Base-by-base conservation (phyloP, 2,329 filamentous ascomycete genomes). In the Arthrobotrys entomopaga region DNA sequence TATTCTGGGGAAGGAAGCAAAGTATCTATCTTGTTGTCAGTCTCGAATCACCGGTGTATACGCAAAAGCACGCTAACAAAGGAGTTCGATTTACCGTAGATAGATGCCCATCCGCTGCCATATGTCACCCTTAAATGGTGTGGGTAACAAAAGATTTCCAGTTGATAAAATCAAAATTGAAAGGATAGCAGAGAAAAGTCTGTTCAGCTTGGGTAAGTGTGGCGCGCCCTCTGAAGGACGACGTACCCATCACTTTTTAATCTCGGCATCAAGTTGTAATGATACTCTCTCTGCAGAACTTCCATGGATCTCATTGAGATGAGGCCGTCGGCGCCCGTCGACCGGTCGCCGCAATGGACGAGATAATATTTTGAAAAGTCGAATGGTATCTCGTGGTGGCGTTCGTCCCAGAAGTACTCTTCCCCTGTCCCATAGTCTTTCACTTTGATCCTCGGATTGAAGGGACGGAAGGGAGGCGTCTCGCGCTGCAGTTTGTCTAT, bases 371-470 rank as follows among this genome's bases (percentile, higher is more conserved):
- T 54, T 3, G 58, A 22, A 50, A 73, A 73, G 50, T 73, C 69
- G 19, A 73, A 73, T 0, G 29, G 38, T 6, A 22, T 61, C 5
- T 56, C 40, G 13, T 43, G 19, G 24, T 73, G 69, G 11, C 61
- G 42, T 26, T 73, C 69, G 16, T 73, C 54, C 69, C 69, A 73
- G 40, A 63, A 73, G 24, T 73, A 73, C 13, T 38, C 26, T 40
- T 73, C 69, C 10, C 49, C 22, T 4, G 58, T 29, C 15, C 10
- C 3, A 1, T 13, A 26, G 57, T 73, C 69, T n/a, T 53, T 16
- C 6, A 73, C 50, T 13, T 48, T 60, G 40, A 73, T 73, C n/a
- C 61, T 38, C 2, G 69, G 69, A 16, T 66, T 58, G 15, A 40
- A 52, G 10, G 69, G 69, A 11, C 16, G 29, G 61, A 73, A 73